Evolutionary conservation across 768 basidiomycete genomes (phyloP).

Genomic region (Boletus sp.): DNA sequence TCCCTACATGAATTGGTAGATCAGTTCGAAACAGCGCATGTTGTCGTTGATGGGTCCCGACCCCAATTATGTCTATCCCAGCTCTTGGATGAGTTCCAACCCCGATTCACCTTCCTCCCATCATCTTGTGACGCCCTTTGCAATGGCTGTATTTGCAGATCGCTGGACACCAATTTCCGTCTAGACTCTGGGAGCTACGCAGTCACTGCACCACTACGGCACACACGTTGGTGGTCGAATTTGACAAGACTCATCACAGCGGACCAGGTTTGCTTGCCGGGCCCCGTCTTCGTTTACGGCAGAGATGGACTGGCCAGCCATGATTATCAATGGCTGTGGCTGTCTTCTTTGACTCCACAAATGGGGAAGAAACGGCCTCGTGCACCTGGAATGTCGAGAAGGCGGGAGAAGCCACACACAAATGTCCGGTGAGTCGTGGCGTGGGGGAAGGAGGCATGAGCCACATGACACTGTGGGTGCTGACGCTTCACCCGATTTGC

Average conservation of each 20-base stretch:
- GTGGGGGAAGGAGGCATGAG: background rate
- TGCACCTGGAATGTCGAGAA: conserved; percentile 19
- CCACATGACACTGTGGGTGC: background rate
- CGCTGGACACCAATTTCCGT: background rate
- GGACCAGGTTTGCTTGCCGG: conserved; percentile 3
- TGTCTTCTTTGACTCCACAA: background rate
- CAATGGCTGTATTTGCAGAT: background rate
- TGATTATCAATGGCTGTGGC: background rate
- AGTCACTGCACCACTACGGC: background rate
- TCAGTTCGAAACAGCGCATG: conserved; percentile 48
- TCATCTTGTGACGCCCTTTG: background rate
- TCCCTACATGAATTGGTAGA: conserved; percentile 31
- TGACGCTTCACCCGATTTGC: background rate
- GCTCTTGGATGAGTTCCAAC: background rate
- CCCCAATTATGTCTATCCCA: conserved; percentile 32
- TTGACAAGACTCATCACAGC: background rate
- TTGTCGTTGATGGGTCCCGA: conserved; percentile 29
- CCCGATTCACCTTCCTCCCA: background rate
- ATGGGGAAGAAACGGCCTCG: conserved; percentile 15
- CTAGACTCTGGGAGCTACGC: background rate
- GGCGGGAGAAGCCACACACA: conserved; percentile 37
- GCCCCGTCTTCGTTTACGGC: conserved; percentile 6
- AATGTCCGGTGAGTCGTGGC: conserved; percentile 44
- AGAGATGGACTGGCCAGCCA: background rate
- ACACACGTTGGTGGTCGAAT: background rate